Base-by-base conservation (phyloP, 2,329 filamentous ascomycete species). In the Dichotomopilus funicola region DNA sequence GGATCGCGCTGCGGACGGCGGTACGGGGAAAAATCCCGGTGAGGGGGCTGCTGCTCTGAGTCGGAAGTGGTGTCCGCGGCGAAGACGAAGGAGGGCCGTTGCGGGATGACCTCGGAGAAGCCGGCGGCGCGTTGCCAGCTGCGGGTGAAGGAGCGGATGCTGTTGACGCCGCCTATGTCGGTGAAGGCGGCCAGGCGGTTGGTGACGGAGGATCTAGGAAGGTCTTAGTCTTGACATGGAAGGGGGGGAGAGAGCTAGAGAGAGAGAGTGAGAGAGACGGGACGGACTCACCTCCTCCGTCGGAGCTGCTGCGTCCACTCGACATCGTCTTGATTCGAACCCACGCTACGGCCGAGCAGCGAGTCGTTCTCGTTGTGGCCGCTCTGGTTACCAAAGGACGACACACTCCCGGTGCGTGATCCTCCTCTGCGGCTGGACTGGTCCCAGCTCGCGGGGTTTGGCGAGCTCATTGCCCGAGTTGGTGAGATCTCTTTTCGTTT, bases 51-150 rank as follows among this genome's bases (percentile, higher is more conserved):
- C 38, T 41, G 48, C 38, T 50, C 12, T 6, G 37, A 33, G 12
- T 36, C 69, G 55, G 78, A 75, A 38, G 73, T 68, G 43, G 74
- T 67, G 44, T 83, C 81, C 43, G 81, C 76, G 2, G 79, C 78
- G 59, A 84, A 80, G 52, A 89, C 77, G 67, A 95, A 90, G 37
- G 88, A 86, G 11, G 85, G 84, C 12, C 85, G 82, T 54, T 88
- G 85, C 5, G 90, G 89, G 37, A 94, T 86, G 63, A 96, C 89
- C 70, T 96, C 91, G 61, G 84, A 81, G 71, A 97, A 97, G 55
- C 81, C 86, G 33, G 91, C 90, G 40, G 92, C 92, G 68, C 92
- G 85, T 71, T 92, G 89, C 88, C 91, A 96, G 64, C 89, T 95
- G 58, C 88, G 83, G 45, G 91, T 89, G 68, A 97, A 97, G 66